Conservation (phyloP, 1,284 basidiomycete genomes). For the Irpex sp. region DNA sequence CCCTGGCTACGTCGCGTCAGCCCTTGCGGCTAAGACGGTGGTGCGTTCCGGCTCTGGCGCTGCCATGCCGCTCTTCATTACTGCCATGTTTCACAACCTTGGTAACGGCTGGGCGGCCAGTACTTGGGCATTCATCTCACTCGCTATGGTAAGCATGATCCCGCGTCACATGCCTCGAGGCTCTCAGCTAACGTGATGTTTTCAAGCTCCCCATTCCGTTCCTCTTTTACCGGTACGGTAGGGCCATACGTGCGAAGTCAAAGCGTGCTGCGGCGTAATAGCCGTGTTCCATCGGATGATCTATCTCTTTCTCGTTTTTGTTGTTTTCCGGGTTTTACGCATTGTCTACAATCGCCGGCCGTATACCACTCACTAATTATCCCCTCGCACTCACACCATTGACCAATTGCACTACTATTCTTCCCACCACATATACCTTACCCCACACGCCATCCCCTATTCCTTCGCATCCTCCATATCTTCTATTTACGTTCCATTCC, state of each 20-base stretch:
- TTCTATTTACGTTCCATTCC: no score
- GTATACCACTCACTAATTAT: no score
- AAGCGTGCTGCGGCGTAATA: conserved; percentile 16
- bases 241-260: conserved; percentile 17
- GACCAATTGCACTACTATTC: no score
- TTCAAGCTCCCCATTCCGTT: conserved; percentile 37
- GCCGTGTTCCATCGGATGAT: not conserved
- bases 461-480: no score
- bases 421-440: no score
- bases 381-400: no score
- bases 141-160: conserved; percentile 27
- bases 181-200: not conserved
- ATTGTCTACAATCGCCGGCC: no score
- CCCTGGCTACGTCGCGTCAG: conserved; percentile 63
- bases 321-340: no score
- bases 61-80: conserved; percentile 67
- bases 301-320: no score
- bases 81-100: conserved; percentile 43
- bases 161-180: not conserved
- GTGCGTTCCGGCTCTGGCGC: conserved; percentile 63
- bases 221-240: conserved; percentile 33
- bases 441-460: no score
- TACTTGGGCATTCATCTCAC: conserved; percentile 36
- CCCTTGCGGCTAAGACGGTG: conserved; percentile 71
- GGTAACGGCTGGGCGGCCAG: conserved; percentile 50